A percentile compares a stretch with the other conserved stretches of the same genome.
Conservation (phyloP, 1,284 basidiomycete species). For the Gomphus bonarii region DNA sequence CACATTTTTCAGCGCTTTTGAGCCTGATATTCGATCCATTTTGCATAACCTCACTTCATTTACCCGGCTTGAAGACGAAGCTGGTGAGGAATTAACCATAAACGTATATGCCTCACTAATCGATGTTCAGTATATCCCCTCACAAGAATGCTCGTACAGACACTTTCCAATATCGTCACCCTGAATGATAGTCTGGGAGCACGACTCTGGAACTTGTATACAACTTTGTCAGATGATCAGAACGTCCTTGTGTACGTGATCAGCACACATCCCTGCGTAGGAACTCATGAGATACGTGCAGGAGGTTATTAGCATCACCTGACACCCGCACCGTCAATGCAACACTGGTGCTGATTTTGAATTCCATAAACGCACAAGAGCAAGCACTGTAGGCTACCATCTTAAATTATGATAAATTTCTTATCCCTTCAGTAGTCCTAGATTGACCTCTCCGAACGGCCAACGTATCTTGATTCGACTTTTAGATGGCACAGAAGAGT, state of each 20-base stretch:
- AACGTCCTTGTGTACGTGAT: constrained; percentile 60
- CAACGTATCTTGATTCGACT: constrained; percentile 49
- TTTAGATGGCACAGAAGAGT: constrained; percentile 47
- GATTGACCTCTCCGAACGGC: constrained; percentile 43
- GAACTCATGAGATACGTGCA: constrained; percentile 23
- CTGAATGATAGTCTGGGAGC: constrained; percentile 47
- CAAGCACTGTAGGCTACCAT: constrained; percentile 42
- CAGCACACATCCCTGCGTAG: neutral
- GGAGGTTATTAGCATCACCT: constrained; percentile 62
- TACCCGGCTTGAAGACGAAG: constrained; percentile 21
- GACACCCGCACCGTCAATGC: constrained; percentile 54
- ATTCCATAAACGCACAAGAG: constrained; percentile 50
- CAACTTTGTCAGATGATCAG: constrained; percentile 59
- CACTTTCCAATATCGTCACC: constrained; percentile 67
- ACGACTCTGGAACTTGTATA: constrained; percentile 51
- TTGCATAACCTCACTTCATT: constrained; percentile 65
- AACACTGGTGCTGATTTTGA: constrained; percentile 61
- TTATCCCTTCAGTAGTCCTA: constrained; percentile 25
- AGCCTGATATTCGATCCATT: constrained; percentile 46
- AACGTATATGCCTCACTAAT: constrained; percentile 6
- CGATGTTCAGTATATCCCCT: constrained; percentile 36
- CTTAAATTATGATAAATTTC: neutral
- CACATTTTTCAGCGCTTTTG: constrained; percentile 38
- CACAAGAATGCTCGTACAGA: constrained; percentile 54
- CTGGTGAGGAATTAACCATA: constrained; percentile 1